Evolutionary conservation across 495 filamentous ascomycete genomes (phyloP).

Genomic region (Penicillium verhagenii): DNA sequence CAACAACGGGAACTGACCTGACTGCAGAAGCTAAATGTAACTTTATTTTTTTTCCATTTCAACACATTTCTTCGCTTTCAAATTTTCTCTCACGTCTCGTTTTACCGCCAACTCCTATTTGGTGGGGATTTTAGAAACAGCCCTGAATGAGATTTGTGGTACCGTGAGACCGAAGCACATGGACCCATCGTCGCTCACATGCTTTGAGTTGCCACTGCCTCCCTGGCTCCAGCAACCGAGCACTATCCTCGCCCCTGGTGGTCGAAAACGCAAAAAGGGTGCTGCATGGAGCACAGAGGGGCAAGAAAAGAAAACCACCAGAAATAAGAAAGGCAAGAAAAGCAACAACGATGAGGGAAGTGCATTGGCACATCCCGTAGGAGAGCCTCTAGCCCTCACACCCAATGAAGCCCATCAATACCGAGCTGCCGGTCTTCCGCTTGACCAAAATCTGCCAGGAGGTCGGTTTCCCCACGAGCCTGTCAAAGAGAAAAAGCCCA

Average conservation of each 20-base stretch:
- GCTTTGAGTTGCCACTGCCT: conserved; percentile 43
- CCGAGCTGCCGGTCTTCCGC: conserved; percentile 43
- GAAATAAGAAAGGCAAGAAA: conserved; percentile 19
- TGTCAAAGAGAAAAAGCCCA: conserved; percentile 7
- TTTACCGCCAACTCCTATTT: background rate
- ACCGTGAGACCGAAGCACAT: conserved; percentile 22
- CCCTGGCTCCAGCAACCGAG: conserved; percentile 37
- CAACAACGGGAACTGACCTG: conserved; percentile 2
- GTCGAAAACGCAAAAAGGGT: conserved; percentile 38
- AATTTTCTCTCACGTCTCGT: background rate
- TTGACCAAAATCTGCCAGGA: conserved; percentile 43
- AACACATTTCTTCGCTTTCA: background rate
- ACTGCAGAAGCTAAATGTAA: too few species aligned
- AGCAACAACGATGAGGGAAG: too few species aligned
- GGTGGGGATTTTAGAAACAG: background rate
- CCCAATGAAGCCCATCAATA: conserved; percentile 50
- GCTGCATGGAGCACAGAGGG: conserved; percentile 28
- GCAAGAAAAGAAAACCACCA: conserved; percentile 33
- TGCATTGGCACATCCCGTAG: conserved; percentile 41
- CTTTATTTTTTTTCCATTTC: background rate
- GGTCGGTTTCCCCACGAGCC: conserved; percentile 46
- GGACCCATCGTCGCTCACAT: conserved; percentile 36
- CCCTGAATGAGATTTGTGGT: conserved; percentile 11
- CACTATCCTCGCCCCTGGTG: conserved; percentile 37
- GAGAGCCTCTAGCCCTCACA: conserved; percentile 34